Percentiles rank a stretch among this genome's conserved stretches.
Conservation (phyloP, 2,329 filamentous ascomycete genomes). For the Scedosporium apiospermum region DNA sequence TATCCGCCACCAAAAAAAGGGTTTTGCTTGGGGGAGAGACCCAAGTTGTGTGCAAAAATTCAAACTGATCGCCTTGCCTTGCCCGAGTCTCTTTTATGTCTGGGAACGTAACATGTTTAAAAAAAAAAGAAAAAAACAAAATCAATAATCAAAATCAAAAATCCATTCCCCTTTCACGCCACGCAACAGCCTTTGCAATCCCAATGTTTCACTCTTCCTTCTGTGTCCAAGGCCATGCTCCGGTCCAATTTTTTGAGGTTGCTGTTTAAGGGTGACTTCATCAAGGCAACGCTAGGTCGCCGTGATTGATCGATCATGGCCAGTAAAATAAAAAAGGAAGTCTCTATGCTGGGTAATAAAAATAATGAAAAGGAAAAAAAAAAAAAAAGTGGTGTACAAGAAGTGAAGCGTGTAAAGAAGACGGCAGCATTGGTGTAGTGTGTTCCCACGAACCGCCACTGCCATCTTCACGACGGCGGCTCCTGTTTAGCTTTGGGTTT, state of each 20-base stretch:
- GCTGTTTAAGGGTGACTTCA: not conserved
- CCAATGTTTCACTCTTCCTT: not conserved
- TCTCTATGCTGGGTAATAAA: conserved; percentile 3
- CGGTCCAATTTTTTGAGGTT: not conserved
- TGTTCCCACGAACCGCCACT: not conserved
- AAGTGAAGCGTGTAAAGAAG: conserved; percentile 6
- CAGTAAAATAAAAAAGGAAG: conserved; percentile 1
- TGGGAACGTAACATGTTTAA: conserved; percentile 16
- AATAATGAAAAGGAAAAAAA: conserved; percentile 16
- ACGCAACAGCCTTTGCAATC: not conserved
- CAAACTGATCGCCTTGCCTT: conserved; percentile 13
- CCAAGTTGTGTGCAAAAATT: conserved; percentile 12
- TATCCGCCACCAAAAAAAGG: not conserved
- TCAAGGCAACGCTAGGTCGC: not conserved
- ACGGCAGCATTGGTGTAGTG: not conserved
- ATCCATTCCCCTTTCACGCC: conserved; percentile 10
- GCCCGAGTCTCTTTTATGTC: conserved; percentile 4
- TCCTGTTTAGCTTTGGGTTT: not conserved
- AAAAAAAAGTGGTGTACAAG: conserved; percentile 12
- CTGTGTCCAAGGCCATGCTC: not conserved
- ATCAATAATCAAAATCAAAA: conserved; percentile 19
- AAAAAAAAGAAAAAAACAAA: conserved; percentile 4
- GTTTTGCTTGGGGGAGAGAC: too few species aligned
- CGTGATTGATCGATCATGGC: not conserved
- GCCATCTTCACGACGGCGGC: not conserved